Base-by-base conservation (phyloP, 78 protist genomes). In the Dictyostelium firmibasis region DNA sequence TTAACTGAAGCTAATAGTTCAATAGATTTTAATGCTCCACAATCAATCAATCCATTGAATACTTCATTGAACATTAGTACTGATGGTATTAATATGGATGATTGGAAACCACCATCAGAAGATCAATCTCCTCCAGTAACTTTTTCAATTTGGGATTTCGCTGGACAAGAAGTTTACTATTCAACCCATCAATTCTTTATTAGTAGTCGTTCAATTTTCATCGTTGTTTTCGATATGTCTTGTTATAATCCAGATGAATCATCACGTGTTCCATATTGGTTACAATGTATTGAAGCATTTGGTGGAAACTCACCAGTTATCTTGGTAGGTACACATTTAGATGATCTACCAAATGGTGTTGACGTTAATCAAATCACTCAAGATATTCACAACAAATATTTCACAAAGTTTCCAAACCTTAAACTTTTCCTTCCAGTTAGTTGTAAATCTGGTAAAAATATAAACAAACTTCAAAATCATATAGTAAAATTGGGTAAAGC, bases 71-170 rank as follows among this genome's bases (percentile, higher is more conserved):
- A 93, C 11, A 20, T 93, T 7, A 29, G 62, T 23, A 93, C 96
- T 3, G 96, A 93, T 60, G 96, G 96, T 85, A 85, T 93, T 41
- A 88, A 85, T 36, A 93, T 93, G 88, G 96, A 93, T 27, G 96
- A 85, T 27, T 93, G 96, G 96, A 60, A 41, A 50, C 94, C 94
- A 43, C 78, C 81, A 18, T 23, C 84, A 11, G 74, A 70, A 53
- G 67, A 81, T 23, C 94, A 89, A 50, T 72, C 84, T 3, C 85
- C 84, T 10, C 69, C 91, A 0, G 94, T 89, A 0, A 89, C 94
- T 23, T 89, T 89, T 60, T 76, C 78, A 16, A 79, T 93, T 70
- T 93, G 96, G 96, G 96, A 93, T 76, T 83, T 93, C 29, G 86
- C 86, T n/a, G 96, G 96, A 41, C 88, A 83, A 72, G 96, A 93